Evolutionary conservation across 2,329 filamentous ascomycete species (phyloP).

Genomic region (Exserohilum rostratum): DNA sequence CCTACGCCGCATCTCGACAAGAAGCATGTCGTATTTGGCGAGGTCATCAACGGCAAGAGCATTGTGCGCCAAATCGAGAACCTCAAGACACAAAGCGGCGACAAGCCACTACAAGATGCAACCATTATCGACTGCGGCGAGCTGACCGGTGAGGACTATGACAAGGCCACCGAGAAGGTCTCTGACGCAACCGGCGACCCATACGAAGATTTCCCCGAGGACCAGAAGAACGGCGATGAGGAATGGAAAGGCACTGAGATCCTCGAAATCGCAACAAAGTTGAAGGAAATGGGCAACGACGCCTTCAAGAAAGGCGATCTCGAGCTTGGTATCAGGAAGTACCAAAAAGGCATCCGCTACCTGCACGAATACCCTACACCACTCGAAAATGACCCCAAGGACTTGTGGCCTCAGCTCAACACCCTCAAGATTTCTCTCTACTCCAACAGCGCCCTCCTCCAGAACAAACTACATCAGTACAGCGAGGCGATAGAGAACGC

Average conservation of each 20-base stretch:
- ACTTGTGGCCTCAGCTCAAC: slow-evolving; percentile 70
- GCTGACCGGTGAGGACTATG: slow-evolving; percentile 73
- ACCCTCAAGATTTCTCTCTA: slow-evolving; percentile 83
- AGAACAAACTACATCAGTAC: slow-evolving; percentile 78
- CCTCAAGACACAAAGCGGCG: slow-evolving; percentile 71
- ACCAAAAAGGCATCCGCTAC: slow-evolving; percentile 90
- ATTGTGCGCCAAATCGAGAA: slow-evolving; percentile 91
- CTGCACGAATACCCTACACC: slow-evolving; percentile 80
- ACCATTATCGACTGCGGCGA: slow-evolving; percentile 77
- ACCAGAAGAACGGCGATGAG: slow-evolving; percentile 63
- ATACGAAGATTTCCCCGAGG: slow-evolving; percentile 96
- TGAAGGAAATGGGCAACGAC: slow-evolving; percentile 91
- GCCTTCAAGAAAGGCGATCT: slow-evolving; percentile 84
- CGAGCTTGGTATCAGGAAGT: slow-evolving; percentile 79
- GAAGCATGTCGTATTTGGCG: slow-evolving; percentile 97
- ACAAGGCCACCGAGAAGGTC: slow-evolving; percentile 68
- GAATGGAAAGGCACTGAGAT: slow-evolving; percentile 71
- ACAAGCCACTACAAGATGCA: slow-evolving; percentile 78
- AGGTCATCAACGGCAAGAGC: slow-evolving; percentile 91
- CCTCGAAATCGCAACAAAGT: slow-evolving; percentile 77
- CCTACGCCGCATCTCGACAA: slow-evolving; percentile 91
- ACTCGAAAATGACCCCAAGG: slow-evolving; percentile 70
- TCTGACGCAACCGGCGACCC: slow-evolving; percentile 84
- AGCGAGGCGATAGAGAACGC: slow-evolving; percentile 74
- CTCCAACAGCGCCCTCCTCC: slow-evolving; percentile 85